Evolutionary conservation across 352 stramenopile genomes (phyloP).

Genomic region (Globisporangium radiosum): DNA sequence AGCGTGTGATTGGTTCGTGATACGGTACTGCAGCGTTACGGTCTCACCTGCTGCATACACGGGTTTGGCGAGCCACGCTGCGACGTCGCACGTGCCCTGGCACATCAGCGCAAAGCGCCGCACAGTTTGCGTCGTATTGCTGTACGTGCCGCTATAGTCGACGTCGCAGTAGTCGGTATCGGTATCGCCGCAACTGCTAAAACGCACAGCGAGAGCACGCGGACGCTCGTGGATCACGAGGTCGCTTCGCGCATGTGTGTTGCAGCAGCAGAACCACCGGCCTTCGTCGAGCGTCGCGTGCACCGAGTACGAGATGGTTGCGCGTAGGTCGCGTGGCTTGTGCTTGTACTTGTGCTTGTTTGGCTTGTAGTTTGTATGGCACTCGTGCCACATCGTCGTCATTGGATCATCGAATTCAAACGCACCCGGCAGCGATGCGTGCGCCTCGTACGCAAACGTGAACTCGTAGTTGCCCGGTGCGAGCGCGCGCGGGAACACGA

Average conservation of each 20-base stretch:
- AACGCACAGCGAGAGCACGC: no score
- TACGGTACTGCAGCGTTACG: conserved; percentile 24
- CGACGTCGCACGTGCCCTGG: conserved; percentile 26
- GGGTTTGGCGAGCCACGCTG: conserved; percentile 30
- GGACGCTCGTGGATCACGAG: conserved; percentile 27
- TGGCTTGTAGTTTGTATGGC: no score
- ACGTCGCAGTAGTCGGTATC: conserved; percentile 14
- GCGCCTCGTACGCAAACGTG: conserved; percentile 19
- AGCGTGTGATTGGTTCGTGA: conserved; percentile 26
- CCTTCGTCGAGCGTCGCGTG: conserved; percentile 6
- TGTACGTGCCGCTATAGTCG: conserved; percentile 7
- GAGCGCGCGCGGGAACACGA: conserved; percentile 15
- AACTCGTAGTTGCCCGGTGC: conserved; percentile 15
- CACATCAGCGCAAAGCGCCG: conserved; percentile 29
- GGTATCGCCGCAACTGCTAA: conserved; percentile 1
- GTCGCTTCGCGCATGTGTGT: conserved; percentile 2
- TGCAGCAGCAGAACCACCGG: conserved; percentile 4
- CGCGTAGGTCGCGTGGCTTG: conserved; percentile 2
- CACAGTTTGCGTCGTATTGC: conserved; percentile 23
- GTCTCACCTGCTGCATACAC: conserved; percentile 26
- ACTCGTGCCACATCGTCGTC: background rate
- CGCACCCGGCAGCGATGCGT: conserved; percentile 14
- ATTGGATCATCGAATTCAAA: background rate
- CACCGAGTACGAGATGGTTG: conserved; percentile 11
- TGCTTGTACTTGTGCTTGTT: background rate